Percentiles rank a stretch among this genome's conserved stretches.
Evolutionary conservation across 2,329 filamentous ascomycete genomes (phyloP).

Genomic region (Pseudogymnoascus sp.): DNA sequence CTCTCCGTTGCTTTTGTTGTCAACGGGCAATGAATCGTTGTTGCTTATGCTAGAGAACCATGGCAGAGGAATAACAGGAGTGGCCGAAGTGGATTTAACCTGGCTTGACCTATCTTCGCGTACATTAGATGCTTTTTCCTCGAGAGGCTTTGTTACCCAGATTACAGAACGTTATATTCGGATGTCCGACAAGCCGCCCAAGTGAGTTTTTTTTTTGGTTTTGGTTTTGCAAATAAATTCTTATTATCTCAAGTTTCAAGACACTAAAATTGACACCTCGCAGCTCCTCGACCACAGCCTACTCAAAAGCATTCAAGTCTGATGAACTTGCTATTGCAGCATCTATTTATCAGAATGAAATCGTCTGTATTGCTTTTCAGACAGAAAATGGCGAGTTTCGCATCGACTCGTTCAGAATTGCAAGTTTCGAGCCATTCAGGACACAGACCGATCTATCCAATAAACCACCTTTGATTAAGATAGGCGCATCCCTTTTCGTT

Average conservation of each 20-base stretch:
- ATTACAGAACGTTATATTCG: constrained; percentile 41
- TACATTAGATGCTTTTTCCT: constrained; percentile 41
- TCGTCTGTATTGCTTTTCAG: constrained; percentile 3
- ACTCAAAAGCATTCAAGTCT: not conserved
- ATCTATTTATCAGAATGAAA: not conserved
- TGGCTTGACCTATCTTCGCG: constrained; percentile 45
- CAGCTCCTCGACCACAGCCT: not conserved
- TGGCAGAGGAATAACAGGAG: constrained; percentile 37
- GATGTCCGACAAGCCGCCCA: not conserved
- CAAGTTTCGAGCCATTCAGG: not conserved
- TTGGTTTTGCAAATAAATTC: not conserved
- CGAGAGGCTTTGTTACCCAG: constrained; percentile 39
- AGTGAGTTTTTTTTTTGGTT: not conserved
- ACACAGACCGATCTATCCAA: not conserved
- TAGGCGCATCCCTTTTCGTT: not conserved
- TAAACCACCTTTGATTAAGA: not conserved
- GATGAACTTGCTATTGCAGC: constrained; percentile 8
- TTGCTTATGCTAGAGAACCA: constrained; percentile 40
- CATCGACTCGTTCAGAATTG: not conserved
- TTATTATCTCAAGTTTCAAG: not conserved
- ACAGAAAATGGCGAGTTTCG: not conserved
- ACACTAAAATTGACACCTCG: not conserved
- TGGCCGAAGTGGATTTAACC: constrained; percentile 31
- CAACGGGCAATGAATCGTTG: constrained; percentile 22
- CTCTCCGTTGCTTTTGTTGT: constrained; percentile 19